Evolutionary conservation across 176 grass and related monocot species (phyloP).

Genomic region (Paspalum vaginatum): DNA sequence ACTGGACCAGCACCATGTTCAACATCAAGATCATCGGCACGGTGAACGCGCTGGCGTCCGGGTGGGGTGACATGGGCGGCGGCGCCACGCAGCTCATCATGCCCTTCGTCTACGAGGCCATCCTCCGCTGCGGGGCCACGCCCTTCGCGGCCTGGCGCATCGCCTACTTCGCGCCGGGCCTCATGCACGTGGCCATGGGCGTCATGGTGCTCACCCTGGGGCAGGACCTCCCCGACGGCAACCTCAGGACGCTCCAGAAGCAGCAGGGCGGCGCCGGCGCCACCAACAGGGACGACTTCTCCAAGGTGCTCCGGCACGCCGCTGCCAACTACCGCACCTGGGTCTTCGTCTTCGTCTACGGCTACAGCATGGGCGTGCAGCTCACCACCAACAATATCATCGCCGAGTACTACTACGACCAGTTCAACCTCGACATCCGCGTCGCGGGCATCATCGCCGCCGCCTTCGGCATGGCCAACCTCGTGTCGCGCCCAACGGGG

Average conservation of each 20-base stretch:
- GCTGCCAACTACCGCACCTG: slow-evolving; percentile 80
- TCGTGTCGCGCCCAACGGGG: slow-evolving; percentile 62
- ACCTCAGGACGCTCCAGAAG: slow-evolving; percentile 63
- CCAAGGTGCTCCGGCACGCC: slow-evolving; percentile 61
- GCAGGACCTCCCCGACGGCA: slow-evolving; percentile 87
- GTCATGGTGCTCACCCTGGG: slow-evolving; percentile 59
- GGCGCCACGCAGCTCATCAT: slow-evolving; percentile 70
- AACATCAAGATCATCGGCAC: slow-evolving; percentile 62
- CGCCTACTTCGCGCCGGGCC: slow-evolving; percentile 75
- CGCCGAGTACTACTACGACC: slow-evolving; percentile 81
- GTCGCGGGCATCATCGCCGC: slow-evolving; percentile 74
- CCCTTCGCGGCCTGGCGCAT: slow-evolving; percentile 71
- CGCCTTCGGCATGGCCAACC: slow-evolving; percentile 85
- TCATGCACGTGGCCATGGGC: slow-evolving; percentile 68
- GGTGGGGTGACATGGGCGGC: slow-evolving; percentile 70
- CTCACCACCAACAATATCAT: slow-evolving; percentile 91
- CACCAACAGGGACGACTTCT: slow-evolving; percentile 63
- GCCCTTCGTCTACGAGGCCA: slow-evolving; percentile 65
- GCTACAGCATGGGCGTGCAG: slow-evolving; percentile 90
- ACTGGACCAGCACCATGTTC: slow-evolving; percentile 79
- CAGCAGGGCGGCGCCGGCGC: slow-evolving; percentile 30
- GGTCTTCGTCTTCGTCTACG: slow-evolving; percentile 84
- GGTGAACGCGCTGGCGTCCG: slow-evolving; percentile 60
- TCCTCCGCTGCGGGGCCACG: slow-evolving; percentile 56
- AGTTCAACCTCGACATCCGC: slow-evolving; percentile 70